Evolutionary conservation across 495 filamentous ascomycete genomes (phyloP).

Genomic region (Diplogelasinospora grovesii): DNA sequence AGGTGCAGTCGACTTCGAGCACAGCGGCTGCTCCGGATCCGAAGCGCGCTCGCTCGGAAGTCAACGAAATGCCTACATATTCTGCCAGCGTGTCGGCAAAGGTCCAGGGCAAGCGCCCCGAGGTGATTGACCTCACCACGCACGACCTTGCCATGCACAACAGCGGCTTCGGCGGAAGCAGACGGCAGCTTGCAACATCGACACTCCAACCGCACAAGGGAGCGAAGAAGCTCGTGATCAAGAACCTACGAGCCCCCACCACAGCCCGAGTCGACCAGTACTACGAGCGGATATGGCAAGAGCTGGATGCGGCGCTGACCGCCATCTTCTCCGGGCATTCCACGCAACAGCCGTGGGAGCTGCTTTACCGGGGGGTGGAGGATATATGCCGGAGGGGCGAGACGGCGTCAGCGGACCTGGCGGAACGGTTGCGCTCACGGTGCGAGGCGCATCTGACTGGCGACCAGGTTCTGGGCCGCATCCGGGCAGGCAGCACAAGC

Average conservation of each 20-base stretch:
- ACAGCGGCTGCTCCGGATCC: slow-evolving; percentile 8
- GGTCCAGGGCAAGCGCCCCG: slow-evolving; percentile 33
- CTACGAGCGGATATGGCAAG: slow-evolving; percentile 61
- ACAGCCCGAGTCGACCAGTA: slow-evolving; percentile 45
- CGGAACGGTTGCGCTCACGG: slow-evolving; percentile 51
- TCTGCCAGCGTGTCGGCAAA: slow-evolving; percentile 26
- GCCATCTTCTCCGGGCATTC: slow-evolving; percentile 61
- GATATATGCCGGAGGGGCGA: slow-evolving; percentile 75
- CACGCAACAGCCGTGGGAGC: slow-evolving; percentile 65
- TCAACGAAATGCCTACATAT: neutral
- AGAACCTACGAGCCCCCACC: slow-evolving; percentile 67
- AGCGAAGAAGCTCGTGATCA: slow-evolving; percentile 77
- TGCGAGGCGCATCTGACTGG: slow-evolving; percentile 56
- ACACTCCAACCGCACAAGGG: slow-evolving; percentile 43
- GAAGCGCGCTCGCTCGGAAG: slow-evolving; percentile 28
- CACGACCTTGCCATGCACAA: too few relatives aligned
- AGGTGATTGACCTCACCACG: slow-evolving; percentile 36
- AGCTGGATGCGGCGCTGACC: slow-evolving; percentile 64
- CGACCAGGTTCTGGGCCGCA: slow-evolving; percentile 42
- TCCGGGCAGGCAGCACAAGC: slow-evolving; percentile 38
- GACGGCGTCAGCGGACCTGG: slow-evolving; percentile 59
- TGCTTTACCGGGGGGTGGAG: slow-evolving; percentile 83
- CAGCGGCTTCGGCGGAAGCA: slow-evolving; percentile 1
- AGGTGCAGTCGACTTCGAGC: neutral
- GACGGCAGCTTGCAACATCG: too few relatives aligned